These are phyloP conservation scores for Aspergillus ruber DNA, from an alignment of 2,329 filamentous ascomycete species.

Conservation along the genomic window DNA sequence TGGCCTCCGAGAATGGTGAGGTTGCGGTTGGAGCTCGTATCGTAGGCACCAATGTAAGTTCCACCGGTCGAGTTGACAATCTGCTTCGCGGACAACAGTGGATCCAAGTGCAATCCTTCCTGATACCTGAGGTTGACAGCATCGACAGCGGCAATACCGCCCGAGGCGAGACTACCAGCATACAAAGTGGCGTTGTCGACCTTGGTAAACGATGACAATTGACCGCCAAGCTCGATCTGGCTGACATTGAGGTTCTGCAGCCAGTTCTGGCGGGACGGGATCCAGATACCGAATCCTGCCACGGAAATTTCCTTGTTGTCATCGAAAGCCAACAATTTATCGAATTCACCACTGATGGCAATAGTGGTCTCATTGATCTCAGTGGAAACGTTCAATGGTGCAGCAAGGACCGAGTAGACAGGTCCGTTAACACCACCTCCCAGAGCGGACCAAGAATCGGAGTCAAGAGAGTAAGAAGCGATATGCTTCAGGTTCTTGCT, in stretches of 20 bases:
- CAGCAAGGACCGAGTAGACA: slow-evolving; percentile 67
- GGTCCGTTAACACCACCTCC: slow-evolving; percentile 79
- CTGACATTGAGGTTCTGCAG: slow-evolving; percentile 66
- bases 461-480: slow-evolving; percentile 65
- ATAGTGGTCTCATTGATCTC: slow-evolving; percentile 66
- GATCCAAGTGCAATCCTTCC: slow-evolving; percentile 30
- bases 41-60: slow-evolving; percentile 71
- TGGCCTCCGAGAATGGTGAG: slow-evolving; percentile 83
- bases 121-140: slow-evolving; percentile 57
- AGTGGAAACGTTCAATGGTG: slow-evolving; percentile 70
- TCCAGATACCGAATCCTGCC: slow-evolving; percentile 82
- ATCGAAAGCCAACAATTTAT: slow-evolving; percentile 60
- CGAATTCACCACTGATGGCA: slow-evolving; percentile 74
- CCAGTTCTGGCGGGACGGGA: slow-evolving; percentile 80
- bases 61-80: slow-evolving; percentile 17
- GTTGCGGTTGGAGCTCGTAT: slow-evolving; percentile 63
- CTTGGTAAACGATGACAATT: slow-evolving; percentile 63
- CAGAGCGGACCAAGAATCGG: slow-evolving; percentile 67
- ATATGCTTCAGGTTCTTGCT: slow-evolving; percentile 65
- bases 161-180: slow-evolving; percentile 74
- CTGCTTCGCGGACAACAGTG: slow-evolving; percentile 46
- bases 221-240: slow-evolving; percentile 62
- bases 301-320: slow-evolving; percentile 56
- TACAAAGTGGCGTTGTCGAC: slow-evolving; percentile 58
- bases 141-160: slow-evolving; percentile 65